phyloP scores from a whole-genome alignment of 495 filamentous ascomycete genomes.

The Ascodesmis nigricans region DNA sequence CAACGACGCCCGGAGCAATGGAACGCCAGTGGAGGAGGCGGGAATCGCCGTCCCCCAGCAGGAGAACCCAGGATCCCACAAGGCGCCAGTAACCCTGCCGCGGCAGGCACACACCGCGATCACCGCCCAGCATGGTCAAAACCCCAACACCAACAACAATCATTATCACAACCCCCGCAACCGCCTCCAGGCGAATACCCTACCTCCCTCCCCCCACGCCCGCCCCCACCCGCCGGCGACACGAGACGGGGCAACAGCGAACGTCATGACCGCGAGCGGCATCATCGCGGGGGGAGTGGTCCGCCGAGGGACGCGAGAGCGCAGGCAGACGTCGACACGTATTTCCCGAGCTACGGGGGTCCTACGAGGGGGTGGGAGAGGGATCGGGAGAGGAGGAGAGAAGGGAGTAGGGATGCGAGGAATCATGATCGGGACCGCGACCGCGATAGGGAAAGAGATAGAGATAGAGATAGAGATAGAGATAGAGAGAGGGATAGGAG shows the following conservation, averaged over 20 bases:
- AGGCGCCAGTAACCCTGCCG: constrained; percentile 11
- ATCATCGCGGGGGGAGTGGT: constrained; percentile 1
- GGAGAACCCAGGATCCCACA: constrained; percentile 12
- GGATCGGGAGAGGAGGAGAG: too few species aligned
- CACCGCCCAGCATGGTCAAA: constrained; percentile 10
- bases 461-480: constrained; percentile 19
- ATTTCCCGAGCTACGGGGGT: constrained; percentile 13
- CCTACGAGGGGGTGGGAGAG: constrained; percentile 19
- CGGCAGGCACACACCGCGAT: constrained; percentile 8
- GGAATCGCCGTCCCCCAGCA: constrained; percentile 24
- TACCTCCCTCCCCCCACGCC: too few species aligned
- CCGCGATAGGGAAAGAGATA: constrained; percentile 25
- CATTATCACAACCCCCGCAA: too few species aligned
- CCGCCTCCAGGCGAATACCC: too few species aligned
- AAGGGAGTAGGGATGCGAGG: too few species aligned
- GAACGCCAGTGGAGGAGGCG: constrained; percentile 17
- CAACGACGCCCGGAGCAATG: constrained; percentile 33
- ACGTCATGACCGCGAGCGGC: not conserved
- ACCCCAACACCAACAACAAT: too few species aligned
- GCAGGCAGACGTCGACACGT: constrained; percentile 20
- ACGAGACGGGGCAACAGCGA: constrained; percentile 12
- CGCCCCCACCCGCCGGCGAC: too few species aligned
- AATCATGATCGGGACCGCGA: constrained; percentile 13
- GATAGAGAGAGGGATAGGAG: constrained; percentile 14
- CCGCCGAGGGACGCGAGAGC: constrained; percentile 6